A percentile compares a stretch with the other conserved stretches of the same genome.
Evolutionary conservation across 139 green algal species (phyloP).

Genomic region (Trebouxia sp.): DNA sequence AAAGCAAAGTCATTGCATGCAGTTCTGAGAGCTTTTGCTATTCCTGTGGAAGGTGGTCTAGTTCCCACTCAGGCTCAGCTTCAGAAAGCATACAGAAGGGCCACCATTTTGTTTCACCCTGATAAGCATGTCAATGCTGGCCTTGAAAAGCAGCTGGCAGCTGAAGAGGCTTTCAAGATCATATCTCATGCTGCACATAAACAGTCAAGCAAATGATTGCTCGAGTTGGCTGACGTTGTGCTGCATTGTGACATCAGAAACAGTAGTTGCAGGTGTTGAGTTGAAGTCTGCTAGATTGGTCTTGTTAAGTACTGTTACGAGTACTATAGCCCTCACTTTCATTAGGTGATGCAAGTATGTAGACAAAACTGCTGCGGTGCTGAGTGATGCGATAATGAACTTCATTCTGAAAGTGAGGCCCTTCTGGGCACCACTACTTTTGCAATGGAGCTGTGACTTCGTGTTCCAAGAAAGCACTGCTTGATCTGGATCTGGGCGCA

Average conservation of each 20-base stretch:
- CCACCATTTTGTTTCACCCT: slow-evolving; percentile 6
- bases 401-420: no score
- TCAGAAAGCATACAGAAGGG: slow-evolving; percentile 18
- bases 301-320: background rate
- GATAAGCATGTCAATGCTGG: slow-evolving; percentile 13
- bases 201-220: background rate
- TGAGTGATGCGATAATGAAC: no score
- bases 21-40: background rate
- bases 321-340: background rate
- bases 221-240: background rate
- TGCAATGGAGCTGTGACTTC: background rate
- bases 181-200: background rate
- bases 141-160: background rate
- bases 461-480: no score
- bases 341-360: background rate
- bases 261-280: background rate
- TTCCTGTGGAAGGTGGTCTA: slow-evolving; percentile 7
- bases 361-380: background rate
- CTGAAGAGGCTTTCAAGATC: slow-evolving; percentile 18
- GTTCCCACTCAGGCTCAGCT: background rate
- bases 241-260: background rate
- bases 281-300: background rate
- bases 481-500: no score
- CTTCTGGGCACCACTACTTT: background rate
- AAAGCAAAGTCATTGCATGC: background rate